Conservation (phyloP, 306 rosid species). For the Malus orientalis region DNA sequence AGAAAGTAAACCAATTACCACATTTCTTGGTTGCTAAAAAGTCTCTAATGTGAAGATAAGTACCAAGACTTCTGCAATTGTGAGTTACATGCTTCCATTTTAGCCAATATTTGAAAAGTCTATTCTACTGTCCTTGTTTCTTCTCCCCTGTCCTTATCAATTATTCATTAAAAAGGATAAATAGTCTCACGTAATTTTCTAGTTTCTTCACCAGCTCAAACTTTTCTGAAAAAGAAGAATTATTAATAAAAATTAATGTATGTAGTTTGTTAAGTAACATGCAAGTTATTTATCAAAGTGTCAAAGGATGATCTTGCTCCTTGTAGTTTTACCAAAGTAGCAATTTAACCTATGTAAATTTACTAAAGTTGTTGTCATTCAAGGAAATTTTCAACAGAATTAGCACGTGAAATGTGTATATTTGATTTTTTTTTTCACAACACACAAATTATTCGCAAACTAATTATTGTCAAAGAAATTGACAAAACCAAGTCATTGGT, state of each 20-base stretch:
- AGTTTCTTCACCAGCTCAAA: background rate
- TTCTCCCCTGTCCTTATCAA: background rate
- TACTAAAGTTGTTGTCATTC: background rate
- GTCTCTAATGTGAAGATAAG: background rate
- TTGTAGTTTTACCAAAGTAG: background rate
- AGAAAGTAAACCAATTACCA: background rate
- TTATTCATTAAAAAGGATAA: background rate
- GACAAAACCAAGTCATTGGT: background rate
- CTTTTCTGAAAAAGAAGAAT: background rate
- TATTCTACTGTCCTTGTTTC: background rate
- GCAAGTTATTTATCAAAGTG: background rate
- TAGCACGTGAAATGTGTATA: background rate
- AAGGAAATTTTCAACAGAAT: too few species aligned
- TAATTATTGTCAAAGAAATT: background rate
- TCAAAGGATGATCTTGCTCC: background rate
- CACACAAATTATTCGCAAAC: background rate
- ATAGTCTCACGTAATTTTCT: background rate
- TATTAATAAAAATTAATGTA: background rate
- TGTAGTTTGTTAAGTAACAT: background rate
- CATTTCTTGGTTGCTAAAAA: background rate
- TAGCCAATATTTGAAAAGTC: background rate
- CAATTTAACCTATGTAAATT: background rate
- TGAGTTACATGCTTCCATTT: background rate
- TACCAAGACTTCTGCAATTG: background rate
- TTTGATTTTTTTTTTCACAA: too few species aligned